Percentiles rank a stretch among this genome's conserved stretches.
phyloP scores from a whole-genome alignment of 2,329 filamentous ascomycete genomes.

The Sarocladium brachiariae region DNA sequence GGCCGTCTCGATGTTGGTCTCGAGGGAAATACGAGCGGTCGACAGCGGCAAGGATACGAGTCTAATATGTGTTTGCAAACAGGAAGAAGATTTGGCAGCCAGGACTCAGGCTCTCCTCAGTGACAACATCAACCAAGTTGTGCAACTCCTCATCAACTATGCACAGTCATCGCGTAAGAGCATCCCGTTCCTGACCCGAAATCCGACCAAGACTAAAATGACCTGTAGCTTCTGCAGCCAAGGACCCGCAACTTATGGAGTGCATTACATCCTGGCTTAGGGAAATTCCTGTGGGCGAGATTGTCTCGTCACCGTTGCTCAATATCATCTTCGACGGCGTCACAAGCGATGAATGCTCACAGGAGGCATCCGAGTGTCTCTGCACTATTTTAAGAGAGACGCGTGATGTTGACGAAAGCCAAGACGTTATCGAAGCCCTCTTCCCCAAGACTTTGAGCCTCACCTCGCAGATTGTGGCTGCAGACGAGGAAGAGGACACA shows the following conservation, averaged over 20 bases:
- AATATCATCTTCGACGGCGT: slow-evolving; percentile 74
- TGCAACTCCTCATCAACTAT: slow-evolving; percentile 83
- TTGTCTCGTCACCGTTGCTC: slow-evolving; percentile 81
- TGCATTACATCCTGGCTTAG: slow-evolving; percentile 96
- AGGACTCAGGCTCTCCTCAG: slow-evolving; percentile 85
- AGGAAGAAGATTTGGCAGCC: slow-evolving; percentile 90
- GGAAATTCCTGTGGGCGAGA: slow-evolving; percentile 76
- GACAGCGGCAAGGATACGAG: slow-evolving; percentile 25
- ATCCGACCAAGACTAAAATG: slow-evolving; percentile 15
- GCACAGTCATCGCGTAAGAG: slow-evolving; percentile 81
- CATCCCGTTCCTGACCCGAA: slow-evolving; percentile 13
- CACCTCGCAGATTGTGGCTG: slow-evolving; percentile 66
- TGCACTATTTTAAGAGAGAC: slow-evolving; percentile 91
- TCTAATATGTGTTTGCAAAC: slow-evolving; percentile 37
- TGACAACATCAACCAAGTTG: slow-evolving; percentile 83
- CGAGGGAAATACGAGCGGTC: slow-evolving; percentile 29
- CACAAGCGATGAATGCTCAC: slow-evolving; percentile 68
- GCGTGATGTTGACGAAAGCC: slow-evolving; percentile 83
- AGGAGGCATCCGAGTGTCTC: slow-evolving; percentile 85
- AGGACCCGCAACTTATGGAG: slow-evolving; percentile 85
- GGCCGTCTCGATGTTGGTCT: slow-evolving; percentile 28
- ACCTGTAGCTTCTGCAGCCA: slow-evolving; percentile 60
- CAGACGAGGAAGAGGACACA: slow-evolving; percentile 72
- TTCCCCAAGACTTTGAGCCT: slow-evolving; percentile 76
- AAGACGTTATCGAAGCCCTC: slow-evolving; percentile 72